phyloP scores from a whole-genome alignment of 345 rosid species.

The Brassica napus region DNA sequence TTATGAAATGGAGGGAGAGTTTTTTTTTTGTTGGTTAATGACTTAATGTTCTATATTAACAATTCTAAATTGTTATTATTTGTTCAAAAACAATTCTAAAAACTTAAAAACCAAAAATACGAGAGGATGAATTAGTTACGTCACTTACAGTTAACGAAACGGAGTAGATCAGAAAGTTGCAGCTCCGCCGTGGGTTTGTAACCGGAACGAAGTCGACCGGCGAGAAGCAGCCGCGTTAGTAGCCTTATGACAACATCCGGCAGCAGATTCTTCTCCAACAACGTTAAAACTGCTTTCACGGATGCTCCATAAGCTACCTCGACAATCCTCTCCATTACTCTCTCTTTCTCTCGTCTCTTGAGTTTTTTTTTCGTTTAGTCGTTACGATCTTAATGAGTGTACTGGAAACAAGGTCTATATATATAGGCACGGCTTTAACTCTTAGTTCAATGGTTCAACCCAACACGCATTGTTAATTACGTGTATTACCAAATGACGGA shows the following conservation, averaged over 20 bases:
- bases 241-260: conserved; percentile 66
- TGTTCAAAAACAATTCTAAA: no score
- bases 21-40: no score
- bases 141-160: conserved; percentile 52
- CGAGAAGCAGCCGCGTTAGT: conserved; percentile 67
- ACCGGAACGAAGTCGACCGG: conserved; percentile 70
- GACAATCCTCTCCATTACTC: conserved; percentile 56
- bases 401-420: neutral
- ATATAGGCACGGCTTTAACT: neutral
- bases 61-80: no score
- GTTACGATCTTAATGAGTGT: neutral
- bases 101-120: neutral
- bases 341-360: conserved; percentile 17
- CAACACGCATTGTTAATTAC: neutral
- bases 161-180: conserved; percentile 71
- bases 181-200: conserved; percentile 56
- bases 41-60: no score
- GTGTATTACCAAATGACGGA: neutral
- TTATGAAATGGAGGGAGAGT: no score
- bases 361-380: neutral
- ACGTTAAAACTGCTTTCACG: conserved; percentile 53
- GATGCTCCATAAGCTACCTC: conserved; percentile 59
- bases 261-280: conserved; percentile 71
- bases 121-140: neutral
- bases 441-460: neutral